These are phyloP conservation scores for Pichia californica DNA, from an alignment of 805 yeast species.

Conservation along the genomic window DNA sequence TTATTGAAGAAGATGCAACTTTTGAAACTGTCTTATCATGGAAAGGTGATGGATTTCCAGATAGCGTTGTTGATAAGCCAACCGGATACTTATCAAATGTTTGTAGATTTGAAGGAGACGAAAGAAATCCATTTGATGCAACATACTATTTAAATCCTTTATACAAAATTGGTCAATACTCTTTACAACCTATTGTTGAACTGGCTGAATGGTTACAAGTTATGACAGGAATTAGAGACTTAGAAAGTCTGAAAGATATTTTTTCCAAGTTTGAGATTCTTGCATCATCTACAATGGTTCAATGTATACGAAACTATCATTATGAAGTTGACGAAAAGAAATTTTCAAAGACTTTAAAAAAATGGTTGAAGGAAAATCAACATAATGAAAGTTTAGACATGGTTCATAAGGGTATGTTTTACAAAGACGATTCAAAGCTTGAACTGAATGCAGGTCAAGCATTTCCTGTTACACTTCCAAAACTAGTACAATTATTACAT, in stretches of 20 bases:
- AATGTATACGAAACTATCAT: constrained; percentile 67
- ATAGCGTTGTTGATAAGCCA: constrained; percentile 22
- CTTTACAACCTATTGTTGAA: constrained; percentile 69
- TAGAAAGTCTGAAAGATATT: constrained; percentile 53
- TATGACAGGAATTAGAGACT: constrained; percentile 51
- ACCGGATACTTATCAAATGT: constrained; percentile 22
- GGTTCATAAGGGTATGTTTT: constrained; percentile 16
- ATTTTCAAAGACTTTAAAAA: constrained; percentile 47
- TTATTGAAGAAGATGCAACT: constrained; percentile 22
- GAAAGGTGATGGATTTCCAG: constrained; percentile 27
- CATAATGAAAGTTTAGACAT: constrained; percentile 10
- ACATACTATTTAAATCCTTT: constrained; percentile 60
- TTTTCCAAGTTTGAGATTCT: constrained; percentile 47
- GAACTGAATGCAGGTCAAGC: constrained; percentile 42
- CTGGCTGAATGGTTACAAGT: constrained; percentile 88
- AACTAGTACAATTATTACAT: constrained; percentile 62
- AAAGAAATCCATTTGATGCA: constrained; percentile 40
- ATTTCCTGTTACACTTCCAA: constrained; percentile 62
- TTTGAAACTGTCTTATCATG: constrained; percentile 17
- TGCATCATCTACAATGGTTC: constrained; percentile 63
- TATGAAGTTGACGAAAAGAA: constrained; percentile 78
- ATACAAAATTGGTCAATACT: constrained; percentile 56
- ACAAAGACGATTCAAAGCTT: constrained; percentile 28
- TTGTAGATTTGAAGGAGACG: constrained; percentile 25
- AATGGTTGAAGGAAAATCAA: constrained; percentile 33